Evolutionary conservation across 2,329 filamentous ascomycete genomes (phyloP).

Genomic region (Alternaria sp.): DNA sequence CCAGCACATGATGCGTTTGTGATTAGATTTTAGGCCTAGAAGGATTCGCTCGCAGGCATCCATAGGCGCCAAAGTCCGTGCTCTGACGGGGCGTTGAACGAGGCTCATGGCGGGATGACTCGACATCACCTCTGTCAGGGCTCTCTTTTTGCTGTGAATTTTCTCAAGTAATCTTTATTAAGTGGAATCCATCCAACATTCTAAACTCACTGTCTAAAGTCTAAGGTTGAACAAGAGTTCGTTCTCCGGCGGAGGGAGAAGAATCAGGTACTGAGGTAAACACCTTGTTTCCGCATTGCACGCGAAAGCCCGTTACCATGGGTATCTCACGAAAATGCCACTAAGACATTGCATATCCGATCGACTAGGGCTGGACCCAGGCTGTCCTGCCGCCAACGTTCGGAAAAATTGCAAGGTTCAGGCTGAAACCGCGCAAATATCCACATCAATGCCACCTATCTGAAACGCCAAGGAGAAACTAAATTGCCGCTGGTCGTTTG

Average conservation of each 20-base stretch:
- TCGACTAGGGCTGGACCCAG: conserved; percentile 13
- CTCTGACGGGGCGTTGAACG: conserved; percentile 1
- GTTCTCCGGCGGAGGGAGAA: background rate
- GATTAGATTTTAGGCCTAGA: background rate
- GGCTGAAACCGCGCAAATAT: conserved; percentile 22
- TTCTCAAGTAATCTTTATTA: background rate
- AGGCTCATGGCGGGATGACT: background rate
- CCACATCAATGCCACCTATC: conserved; percentile 9
- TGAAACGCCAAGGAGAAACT: conserved; percentile 10
- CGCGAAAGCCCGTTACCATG: background rate
- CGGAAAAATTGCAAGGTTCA: conserved; percentile 12
- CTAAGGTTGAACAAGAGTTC: background rate
- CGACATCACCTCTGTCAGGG: background rate
- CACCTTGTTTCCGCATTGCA: background rate
- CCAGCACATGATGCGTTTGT: conserved; percentile 6
- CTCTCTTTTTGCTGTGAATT: background rate
- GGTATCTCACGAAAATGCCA: background rate
- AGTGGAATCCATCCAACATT: background rate
- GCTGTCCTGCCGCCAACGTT: conserved; percentile 17
- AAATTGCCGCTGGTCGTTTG: conserved; percentile 12
- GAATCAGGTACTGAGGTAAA: background rate
- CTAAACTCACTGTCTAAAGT: background rate
- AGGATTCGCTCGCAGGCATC: background rate
- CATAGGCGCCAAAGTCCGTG: conserved; percentile 3
- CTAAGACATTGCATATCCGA: background rate